phyloP scores from a whole-genome alignment of 2,329 filamentous ascomycete species.

The Aspergillus sp. region DNA sequence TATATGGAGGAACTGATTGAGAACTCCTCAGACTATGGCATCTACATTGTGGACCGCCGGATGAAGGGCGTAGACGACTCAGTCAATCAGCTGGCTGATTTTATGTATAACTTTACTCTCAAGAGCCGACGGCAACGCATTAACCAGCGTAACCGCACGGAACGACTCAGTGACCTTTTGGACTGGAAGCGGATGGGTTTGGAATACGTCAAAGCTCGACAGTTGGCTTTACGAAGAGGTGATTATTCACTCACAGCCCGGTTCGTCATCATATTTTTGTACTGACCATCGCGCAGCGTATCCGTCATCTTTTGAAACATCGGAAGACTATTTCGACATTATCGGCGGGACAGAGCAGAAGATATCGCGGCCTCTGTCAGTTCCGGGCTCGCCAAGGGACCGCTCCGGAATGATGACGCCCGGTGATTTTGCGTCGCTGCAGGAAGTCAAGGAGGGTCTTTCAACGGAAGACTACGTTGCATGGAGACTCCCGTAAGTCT shows the following conservation, averaged over 20 bases:
- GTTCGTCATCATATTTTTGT: not conserved
- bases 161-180: constrained; percentile 87
- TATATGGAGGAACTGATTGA: constrained; percentile 99
- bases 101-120: constrained; percentile 89
- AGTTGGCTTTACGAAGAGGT: constrained; percentile 79
- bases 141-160: constrained; percentile 96
- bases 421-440: constrained; percentile 92
- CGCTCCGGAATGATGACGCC: constrained; percentile 98
- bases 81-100: constrained; percentile 87
- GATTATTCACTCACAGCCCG: constrained; percentile 6
- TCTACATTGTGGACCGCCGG: constrained; percentile 96
- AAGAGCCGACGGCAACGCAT: constrained; percentile 97
- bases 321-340: constrained; percentile 81
- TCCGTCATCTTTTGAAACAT: constrained; percentile 74
- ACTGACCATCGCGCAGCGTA: constrained; percentile 61
- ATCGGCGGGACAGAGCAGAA: constrained; percentile 93
- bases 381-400: constrained; percentile 88
- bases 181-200: constrained; percentile 99
- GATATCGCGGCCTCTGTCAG: constrained; percentile 90
- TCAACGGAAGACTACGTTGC: constrained; percentile 97
- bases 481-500: constrained; percentile 94
- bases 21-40: constrained; percentile 96
- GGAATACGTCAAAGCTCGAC: constrained; percentile 97
- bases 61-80: constrained; percentile 96
- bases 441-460: constrained; percentile 89